Percentiles rank a stretch among this genome's conserved stretches.
phyloP scores from a whole-genome alignment of 768 basidiomycete species.

The Rhizopogon vulgaris region DNA sequence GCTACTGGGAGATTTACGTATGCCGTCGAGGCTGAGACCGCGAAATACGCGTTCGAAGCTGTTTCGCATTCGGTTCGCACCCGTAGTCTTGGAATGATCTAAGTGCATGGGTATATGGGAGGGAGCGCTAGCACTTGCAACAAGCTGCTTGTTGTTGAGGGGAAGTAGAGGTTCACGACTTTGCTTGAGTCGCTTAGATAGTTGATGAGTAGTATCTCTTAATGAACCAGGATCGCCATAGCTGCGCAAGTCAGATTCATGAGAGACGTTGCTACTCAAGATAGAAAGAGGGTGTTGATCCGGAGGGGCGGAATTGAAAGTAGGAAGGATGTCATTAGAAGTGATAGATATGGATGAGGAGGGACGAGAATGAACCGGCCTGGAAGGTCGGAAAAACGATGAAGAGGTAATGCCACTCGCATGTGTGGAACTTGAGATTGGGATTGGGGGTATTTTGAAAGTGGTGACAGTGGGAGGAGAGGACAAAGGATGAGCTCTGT shows the following conservation, averaged over 20 bases:
- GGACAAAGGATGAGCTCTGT: conserved; percentile 17
- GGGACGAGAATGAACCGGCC: conserved; percentile 47
- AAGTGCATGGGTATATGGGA: conserved; percentile 14
- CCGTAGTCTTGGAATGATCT: conserved; percentile 6
- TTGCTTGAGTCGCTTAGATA: conserved; percentile 44
- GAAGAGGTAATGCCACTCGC: conserved; percentile 73
- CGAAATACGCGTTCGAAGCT: conserved; percentile 56
- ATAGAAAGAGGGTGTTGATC: conserved; percentile 37
- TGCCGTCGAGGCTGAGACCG: conserved; percentile 48
- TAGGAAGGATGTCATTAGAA: conserved; percentile 25
- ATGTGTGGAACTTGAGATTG: conserved; percentile 41
- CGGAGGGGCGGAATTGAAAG: conserved; percentile 17
- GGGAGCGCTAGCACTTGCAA: conserved; percentile 11
- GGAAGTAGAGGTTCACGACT: conserved; percentile 75
- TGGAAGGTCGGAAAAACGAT: conserved; percentile 70
- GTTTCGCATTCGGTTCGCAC: conserved; percentile 38
- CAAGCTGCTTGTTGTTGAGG: conserved; percentile 15
- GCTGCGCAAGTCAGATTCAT: conserved; percentile 35
- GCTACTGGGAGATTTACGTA: conserved; percentile 26
- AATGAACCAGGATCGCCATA: conserved; percentile 13
- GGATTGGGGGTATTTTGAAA: conserved; percentile 16
- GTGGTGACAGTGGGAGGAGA: conserved; percentile 22
- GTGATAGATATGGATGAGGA: conserved; percentile 28
- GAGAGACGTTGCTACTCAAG: conserved; percentile 30
- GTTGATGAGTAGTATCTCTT: conserved; percentile 22